These are phyloP conservation scores for Talaromyces sp. DNA, from an alignment of 2,329 filamentous ascomycete genomes.

Conservation along the genomic window DNA sequence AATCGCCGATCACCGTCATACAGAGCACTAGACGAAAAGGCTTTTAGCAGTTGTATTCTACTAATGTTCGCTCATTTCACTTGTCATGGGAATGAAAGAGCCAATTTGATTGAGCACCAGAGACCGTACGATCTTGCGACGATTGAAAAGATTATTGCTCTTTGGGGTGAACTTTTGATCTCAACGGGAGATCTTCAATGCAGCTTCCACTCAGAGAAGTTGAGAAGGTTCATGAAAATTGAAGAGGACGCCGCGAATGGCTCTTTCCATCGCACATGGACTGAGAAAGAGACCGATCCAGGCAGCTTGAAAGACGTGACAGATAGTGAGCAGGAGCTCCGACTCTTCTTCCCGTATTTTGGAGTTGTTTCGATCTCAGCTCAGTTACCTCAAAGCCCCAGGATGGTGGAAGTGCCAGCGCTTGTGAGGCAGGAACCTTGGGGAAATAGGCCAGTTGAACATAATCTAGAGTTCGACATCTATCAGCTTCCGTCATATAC, in stretches of 20 bases:
- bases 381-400: background rate
- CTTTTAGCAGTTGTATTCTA: conserved; percentile 13
- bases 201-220: background rate
- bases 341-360: conserved; percentile 15
- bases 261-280: background rate
- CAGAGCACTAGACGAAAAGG: conserved; percentile 24
- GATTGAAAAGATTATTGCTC: conserved; percentile 8
- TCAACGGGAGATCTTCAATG: conserved; percentile 2
- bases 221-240: conserved; percentile 7
- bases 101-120: conserved; percentile 15
- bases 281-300: background rate
- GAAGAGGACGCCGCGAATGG: conserved; percentile 18
- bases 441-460: background rate
- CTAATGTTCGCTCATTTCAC: conserved; percentile 25
- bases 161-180: conserved; percentile 7
- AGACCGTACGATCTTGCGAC: conserved; percentile 7
- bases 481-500: background rate
- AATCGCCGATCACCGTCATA: conserved; percentile 21
- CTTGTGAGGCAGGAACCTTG: background rate
- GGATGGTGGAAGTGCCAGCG: too few species aligned
- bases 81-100: conserved; percentile 9
- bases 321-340: background rate
- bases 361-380: conserved; percentile 7
- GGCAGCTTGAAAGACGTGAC: background rate
- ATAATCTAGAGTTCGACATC: background rate